Evolutionary conservation across 2,329 filamentous ascomycete genomes (phyloP), one percentile per base, ranked within the genome.

Genomic region (Eutypella sp.): DNA sequence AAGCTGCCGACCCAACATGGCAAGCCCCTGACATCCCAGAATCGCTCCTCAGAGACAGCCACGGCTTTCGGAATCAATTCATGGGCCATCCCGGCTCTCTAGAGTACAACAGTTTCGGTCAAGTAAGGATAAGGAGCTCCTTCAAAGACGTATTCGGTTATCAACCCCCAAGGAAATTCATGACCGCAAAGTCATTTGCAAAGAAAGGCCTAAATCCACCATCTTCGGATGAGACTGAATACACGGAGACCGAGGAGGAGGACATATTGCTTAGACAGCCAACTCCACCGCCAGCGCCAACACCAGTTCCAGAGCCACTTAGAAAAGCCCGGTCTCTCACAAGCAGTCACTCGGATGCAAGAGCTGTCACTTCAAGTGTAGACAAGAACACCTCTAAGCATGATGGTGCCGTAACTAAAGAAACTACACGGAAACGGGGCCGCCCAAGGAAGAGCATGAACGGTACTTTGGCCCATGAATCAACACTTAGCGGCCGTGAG

Each of bases 1-100:
- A 46, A 22, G 36, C 53, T 9, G 44, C 59, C 18, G 70, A 73
- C 42, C 64, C 70, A 3, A 50, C 58, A 15, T 53, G 52, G 52
- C 50, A 50, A 46, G 37, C 45, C 23, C 42, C 55, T 19, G 54
- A 50, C 41, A 54, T 49, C 48, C 56, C 31, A 52, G 53, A 16
- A 51, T 60, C 16, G 57, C 59, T 42, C 20, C 44, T 47, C 29
- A 49, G 46, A n/a, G 64, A 68, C 42, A 63, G 66, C 33, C 57
- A 65, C 24, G 52, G 66, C 0, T 48, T 60, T 22, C 53, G 55
- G 3, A 42, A 45, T 15, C 49, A 54, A 27, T 10, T 47, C 15
- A 43, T 51, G 47, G 52, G 49, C 20, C 46, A 50, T 16, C 33
- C 48, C 1, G 53, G 47, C 20, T 38, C 41, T 4, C 29, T 46